phyloP scores from a whole-genome alignment of 371 early-diverging fungal species.

The Lichtheimia corymbifera region DNA sequence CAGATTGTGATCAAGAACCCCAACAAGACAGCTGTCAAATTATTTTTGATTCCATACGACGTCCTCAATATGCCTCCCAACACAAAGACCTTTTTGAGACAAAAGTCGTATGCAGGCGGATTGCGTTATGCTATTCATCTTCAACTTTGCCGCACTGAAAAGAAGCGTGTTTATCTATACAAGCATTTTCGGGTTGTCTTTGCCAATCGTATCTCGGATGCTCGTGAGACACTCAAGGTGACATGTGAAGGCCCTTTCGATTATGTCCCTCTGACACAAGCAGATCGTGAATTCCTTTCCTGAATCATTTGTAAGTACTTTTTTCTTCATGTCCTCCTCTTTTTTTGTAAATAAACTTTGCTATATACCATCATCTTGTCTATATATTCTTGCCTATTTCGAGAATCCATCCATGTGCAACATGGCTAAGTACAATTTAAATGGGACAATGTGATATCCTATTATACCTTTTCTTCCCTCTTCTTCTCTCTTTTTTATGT shows the following conservation, averaged over 20 bases:
- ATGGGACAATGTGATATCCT: too few species aligned
- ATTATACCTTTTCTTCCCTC: too few species aligned
- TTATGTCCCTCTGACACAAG: constrained; percentile 28
- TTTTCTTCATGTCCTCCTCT: too few species aligned
- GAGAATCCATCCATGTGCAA: too few species aligned
- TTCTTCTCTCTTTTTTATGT: too few species aligned
- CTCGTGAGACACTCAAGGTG: constrained; percentile 62
- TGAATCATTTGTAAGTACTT: constrained; percentile 1
- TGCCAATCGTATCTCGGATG: constrained; percentile 62
- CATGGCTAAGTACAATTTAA: too few species aligned
- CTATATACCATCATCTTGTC: too few species aligned
- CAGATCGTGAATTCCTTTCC: constrained; percentile 15
- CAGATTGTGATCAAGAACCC: constrained; percentile 87
- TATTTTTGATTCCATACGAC: constrained; percentile 83
- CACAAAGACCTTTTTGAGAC: constrained; percentile 80
- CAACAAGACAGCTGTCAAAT: constrained; percentile 75
- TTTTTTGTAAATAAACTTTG: too few species aligned
- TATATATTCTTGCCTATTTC: too few species aligned
- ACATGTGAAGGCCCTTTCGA: constrained; percentile 65
- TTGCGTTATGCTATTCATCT: constrained; percentile 80
- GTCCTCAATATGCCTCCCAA: constrained; percentile 74
- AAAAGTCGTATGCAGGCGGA: constrained; percentile 60
- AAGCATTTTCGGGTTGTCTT: constrained; percentile 79
- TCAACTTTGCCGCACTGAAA: constrained; percentile 63
- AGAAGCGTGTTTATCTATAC: constrained; percentile 63